Evolutionary conservation across 257 asterid species (phyloP).

Genomic region (Fraxinus anomala): DNA sequence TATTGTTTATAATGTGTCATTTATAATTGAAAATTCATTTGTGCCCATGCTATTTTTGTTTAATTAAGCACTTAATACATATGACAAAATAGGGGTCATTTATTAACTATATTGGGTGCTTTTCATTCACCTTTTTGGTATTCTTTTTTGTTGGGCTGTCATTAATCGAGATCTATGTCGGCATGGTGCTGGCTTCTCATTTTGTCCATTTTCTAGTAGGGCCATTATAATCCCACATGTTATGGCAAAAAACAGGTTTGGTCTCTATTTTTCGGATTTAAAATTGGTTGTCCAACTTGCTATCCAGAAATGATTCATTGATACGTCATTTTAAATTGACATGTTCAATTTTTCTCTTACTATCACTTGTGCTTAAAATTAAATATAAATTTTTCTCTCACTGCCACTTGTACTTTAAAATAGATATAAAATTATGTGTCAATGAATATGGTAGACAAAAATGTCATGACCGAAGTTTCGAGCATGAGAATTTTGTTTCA

Average conservation of each 20-base stretch:
- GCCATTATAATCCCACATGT: slow-evolving; percentile 11
- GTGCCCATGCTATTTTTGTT: neutral
- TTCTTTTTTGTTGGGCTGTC: slow-evolving; percentile 26
- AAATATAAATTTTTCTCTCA: too few species aligned
- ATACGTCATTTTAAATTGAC: too few species aligned
- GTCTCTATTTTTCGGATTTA: neutral
- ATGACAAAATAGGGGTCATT: slow-evolving; percentile 2
- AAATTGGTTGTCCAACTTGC: too few species aligned
- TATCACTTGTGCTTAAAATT: too few species aligned
- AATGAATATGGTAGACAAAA: slow-evolving; percentile 41
- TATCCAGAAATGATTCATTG: too few species aligned
- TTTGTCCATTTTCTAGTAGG: slow-evolving; percentile 35
- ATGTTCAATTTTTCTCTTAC: too few species aligned
- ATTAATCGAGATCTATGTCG: slow-evolving; percentile 40
- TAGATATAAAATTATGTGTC: too few species aligned
- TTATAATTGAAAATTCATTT: neutral
- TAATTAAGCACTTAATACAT: neutral
- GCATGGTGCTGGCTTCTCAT: slow-evolving; percentile 33
- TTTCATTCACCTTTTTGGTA: neutral
- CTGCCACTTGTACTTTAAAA: too few species aligned
- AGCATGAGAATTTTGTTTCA: too few species aligned
- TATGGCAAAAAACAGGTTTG: slow-evolving; percentile 9
- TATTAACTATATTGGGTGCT: slow-evolving; percentile 4
- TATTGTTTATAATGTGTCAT: neutral
- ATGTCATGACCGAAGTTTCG: neutral